phyloP scores from a whole-genome alignment of 2,329 filamentous ascomycete species.

The Colletotrichum sp. region DNA sequence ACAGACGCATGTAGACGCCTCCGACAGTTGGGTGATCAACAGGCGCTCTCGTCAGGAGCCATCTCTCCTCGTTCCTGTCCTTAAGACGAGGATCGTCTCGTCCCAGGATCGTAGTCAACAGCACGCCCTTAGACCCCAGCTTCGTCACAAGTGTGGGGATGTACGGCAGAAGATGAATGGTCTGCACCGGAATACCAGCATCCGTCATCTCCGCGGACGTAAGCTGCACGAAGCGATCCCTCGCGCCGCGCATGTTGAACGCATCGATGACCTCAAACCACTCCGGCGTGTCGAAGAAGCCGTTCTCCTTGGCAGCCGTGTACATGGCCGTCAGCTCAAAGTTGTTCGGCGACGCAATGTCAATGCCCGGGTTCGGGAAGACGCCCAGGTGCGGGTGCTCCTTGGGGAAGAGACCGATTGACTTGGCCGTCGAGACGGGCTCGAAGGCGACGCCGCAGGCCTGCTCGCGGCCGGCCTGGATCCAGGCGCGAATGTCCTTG shows the following conservation, averaged over 20 bases:
- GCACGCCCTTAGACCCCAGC: conserved; percentile 75
- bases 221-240: conserved; percentile 74
- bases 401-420: conserved; percentile 68
- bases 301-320: conserved; percentile 66
- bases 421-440: conserved; percentile 86
- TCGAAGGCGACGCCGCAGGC: conserved; percentile 77
- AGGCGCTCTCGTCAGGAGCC: conserved; percentile 71
- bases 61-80: conserved; percentile 66
- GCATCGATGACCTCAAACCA: conserved; percentile 87
- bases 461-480: conserved; percentile 62
- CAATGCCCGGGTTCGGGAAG: conserved; percentile 69
- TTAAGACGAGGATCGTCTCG: conserved; percentile 72
- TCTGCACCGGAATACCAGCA: conserved; percentile 81
- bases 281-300: conserved; percentile 69
- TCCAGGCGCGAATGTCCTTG: conserved; percentile 69
- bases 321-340: conserved; percentile 85
- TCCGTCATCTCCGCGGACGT: conserved; percentile 74
- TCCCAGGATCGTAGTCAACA: conserved; percentile 74
- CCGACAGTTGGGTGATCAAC: conserved; percentile 62
- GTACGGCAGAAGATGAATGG: conserved; percentile 84
- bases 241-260: conserved; percentile 72
- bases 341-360: conserved; percentile 82
- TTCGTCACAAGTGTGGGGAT: conserved; percentile 87
- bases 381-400: conserved; percentile 46
- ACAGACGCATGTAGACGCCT: conserved; percentile 82